Conservation (phyloP, 176 grass and related monocot genomes). For the Aegilops tauschii region DNA sequence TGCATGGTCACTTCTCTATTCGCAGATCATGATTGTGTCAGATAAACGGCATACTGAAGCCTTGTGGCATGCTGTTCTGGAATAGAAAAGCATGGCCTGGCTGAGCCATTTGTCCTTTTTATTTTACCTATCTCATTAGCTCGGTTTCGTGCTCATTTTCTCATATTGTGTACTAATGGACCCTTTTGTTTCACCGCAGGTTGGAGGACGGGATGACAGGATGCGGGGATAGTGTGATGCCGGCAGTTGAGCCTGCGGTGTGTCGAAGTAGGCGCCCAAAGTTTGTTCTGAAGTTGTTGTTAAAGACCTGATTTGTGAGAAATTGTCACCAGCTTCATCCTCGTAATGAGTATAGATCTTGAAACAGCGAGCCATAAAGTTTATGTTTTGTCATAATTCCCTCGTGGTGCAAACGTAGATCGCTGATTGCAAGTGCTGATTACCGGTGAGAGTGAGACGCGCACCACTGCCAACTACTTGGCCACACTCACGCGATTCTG, state of each 20-base stretch:
- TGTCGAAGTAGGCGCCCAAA: neutral
- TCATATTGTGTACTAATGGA: neutral
- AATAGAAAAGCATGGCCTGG: neutral
- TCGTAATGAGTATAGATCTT: constrained; percentile 15
- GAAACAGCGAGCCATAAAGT: neutral
- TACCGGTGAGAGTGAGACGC: too few relatives aligned
- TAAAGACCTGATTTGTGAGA: neutral
- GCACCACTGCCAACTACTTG: too few relatives aligned
- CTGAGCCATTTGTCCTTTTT: neutral
- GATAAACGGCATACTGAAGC: neutral
- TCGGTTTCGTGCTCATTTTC: neutral
- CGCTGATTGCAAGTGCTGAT: too few relatives aligned
- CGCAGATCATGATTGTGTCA: neutral
- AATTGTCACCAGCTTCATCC: neutral
- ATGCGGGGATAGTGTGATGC: neutral
- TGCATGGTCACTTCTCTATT: neutral
- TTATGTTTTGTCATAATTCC: neutral
- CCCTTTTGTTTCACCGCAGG: neutral
- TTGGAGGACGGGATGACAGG: neutral
- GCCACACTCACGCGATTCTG: too few relatives aligned
- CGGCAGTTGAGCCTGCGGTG: neutral
- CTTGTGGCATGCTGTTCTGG: neutral
- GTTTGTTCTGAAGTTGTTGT: constrained; percentile 20
- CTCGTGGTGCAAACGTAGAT: too few relatives aligned
- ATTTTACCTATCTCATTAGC: neutral